Percentiles rank a stretch among this genome's conserved stretches.
phyloP scores from a whole-genome alignment of 176 grass and related monocot species.

The Avena sativa region DNA sequence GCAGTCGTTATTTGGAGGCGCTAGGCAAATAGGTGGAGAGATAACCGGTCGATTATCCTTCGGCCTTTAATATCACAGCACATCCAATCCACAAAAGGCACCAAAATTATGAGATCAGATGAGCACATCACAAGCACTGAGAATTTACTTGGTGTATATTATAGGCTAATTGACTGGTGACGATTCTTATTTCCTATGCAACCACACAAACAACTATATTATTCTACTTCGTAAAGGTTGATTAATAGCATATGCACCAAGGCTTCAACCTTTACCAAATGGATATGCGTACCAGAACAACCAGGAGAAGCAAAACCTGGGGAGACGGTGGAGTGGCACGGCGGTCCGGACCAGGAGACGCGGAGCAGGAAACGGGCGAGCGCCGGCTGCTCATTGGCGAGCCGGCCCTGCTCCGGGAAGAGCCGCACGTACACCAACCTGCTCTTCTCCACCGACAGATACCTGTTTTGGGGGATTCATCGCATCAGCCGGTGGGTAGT shows the following conservation, averaged over 20 bases:
- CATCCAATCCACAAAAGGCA: background rate
- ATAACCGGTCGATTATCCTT: no score
- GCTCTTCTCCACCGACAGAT: slow-evolving; percentile 84
- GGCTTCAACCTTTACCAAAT: background rate
- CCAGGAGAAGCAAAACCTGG: slow-evolving; percentile 50
- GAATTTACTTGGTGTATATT: background rate
- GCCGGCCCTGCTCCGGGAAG: slow-evolving; percentile 78
- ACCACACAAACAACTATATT: background rate
- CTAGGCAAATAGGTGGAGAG: no score
- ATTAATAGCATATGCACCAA: background rate
- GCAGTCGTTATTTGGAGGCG: no score
- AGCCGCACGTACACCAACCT: slow-evolving; percentile 67
- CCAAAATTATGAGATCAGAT: background rate
- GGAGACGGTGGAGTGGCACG: slow-evolving; percentile 62
- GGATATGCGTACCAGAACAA: background rate
- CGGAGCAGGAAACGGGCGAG: slow-evolving; percentile 81
- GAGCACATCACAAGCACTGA: background rate
- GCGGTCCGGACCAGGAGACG: slow-evolving; percentile 60
- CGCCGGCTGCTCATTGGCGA: slow-evolving; percentile 87
- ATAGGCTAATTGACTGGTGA: background rate
- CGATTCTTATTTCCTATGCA: background rate
- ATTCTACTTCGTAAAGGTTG: no score
- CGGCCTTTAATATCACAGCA: no score
- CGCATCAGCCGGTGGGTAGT: background rate
- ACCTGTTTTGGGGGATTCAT: slow-evolving; percentile 46